Evolutionary conservation across 306 rosid species (phyloP).

Genomic region (Cicer pinnatifidum): DNA sequence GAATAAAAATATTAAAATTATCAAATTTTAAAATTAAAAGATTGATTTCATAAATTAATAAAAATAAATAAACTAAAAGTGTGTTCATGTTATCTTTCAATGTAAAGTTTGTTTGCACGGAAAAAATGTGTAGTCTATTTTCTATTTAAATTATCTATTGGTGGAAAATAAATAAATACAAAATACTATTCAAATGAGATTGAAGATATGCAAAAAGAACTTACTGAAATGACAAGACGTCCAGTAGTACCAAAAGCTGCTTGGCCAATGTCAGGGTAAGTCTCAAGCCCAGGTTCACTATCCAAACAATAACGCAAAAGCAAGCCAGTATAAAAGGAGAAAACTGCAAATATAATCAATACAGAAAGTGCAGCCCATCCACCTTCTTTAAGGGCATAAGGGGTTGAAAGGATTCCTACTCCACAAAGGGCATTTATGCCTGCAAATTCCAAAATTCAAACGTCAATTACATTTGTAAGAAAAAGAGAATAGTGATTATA

Average conservation of each 20-base stretch:
- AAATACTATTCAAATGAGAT: neutral
- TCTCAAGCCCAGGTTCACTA: conserved; percentile 82
- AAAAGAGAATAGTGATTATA: too few relatives aligned
- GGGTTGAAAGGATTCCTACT: conserved; percentile 87
- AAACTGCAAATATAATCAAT: conserved; percentile 64
- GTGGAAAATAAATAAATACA: neutral
- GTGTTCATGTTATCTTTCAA: too few relatives aligned
- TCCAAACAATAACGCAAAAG: conserved; percentile 87
- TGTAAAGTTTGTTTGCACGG: too few relatives aligned
- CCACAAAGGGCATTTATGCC: conserved; percentile 96
- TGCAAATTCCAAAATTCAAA: conserved; percentile 45
- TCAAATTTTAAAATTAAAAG: too few relatives aligned
- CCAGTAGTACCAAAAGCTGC: conserved; percentile 88
- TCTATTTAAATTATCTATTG: neutral
- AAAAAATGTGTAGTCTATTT: too few relatives aligned
- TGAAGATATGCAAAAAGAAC: conserved; percentile 15
- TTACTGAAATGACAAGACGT: conserved; percentile 72
- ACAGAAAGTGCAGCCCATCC: conserved; percentile 80
- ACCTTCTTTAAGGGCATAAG: conserved; percentile 79
- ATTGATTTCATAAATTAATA: too few relatives aligned
- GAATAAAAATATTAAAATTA: too few relatives aligned
- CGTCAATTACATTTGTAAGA: neutral
- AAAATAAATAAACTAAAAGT: too few relatives aligned
- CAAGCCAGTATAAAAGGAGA: conserved; percentile 88
- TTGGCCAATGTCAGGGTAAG: conserved; percentile 94